phyloP scores from a whole-genome alignment of 257 asterid species.

The Solanum sejunctum region DNA sequence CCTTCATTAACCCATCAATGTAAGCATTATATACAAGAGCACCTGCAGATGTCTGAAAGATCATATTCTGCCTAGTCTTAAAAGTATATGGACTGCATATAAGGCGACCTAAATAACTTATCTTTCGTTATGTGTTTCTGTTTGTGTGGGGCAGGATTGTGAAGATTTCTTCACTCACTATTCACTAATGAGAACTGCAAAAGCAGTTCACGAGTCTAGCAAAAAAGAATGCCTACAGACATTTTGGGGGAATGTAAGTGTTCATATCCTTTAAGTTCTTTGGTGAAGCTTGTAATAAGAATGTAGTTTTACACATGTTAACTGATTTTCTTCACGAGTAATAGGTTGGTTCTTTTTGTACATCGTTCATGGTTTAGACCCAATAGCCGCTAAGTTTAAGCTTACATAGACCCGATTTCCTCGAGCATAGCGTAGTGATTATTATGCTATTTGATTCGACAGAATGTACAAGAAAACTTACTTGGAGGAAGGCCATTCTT shows the following conservation, averaged over 20 bases:
- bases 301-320: background rate
- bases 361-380: background rate
- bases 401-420: background rate
- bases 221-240: background rate
- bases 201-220: background rate
- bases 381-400: background rate
- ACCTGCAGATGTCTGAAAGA: constrained; percentile 27
- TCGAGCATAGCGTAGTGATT: background rate
- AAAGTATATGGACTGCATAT: background rate
- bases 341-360: background rate
- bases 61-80: background rate
- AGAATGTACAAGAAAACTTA: constrained; percentile 7
- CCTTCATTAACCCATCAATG: constrained; percentile 55
- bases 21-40: constrained; percentile 65
- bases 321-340: background rate
- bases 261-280: background rate
- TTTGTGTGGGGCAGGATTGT: background rate
- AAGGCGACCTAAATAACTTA: background rate
- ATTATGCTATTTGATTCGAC: background rate
- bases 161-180: background rate
- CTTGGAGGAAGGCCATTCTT: constrained; percentile 45
- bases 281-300: background rate
- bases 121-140: background rate
- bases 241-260: background rate
- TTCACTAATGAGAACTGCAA: background rate